Conservation (phyloP, 371 early-diverging fungal genomes). For the Mucor plumbeus region DNA sequence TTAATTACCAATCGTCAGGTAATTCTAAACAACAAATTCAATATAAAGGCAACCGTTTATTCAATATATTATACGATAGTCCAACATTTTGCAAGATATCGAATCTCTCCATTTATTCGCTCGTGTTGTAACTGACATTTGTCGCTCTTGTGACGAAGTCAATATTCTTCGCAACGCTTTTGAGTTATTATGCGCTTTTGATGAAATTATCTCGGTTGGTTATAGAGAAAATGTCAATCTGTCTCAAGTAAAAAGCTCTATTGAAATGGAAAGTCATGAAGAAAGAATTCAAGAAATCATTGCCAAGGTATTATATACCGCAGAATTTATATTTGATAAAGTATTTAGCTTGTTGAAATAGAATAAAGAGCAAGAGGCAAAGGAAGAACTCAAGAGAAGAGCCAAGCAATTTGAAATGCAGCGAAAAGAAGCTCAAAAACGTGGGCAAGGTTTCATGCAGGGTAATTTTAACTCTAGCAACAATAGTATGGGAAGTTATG, state of each 20-base stretch:
- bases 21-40: constrained; percentile 1
- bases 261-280: constrained; percentile 96
- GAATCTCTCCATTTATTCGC: constrained; percentile 93
- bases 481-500: constrained; percentile 26
- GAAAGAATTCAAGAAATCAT: constrained; percentile 96
- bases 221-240: constrained; percentile 86
- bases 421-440: constrained; percentile 81
- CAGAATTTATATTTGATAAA: background rate
- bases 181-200: constrained; percentile 92
- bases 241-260: constrained; percentile 88
- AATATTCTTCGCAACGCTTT: constrained; percentile 83
- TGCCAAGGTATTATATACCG: constrained; percentile 63
- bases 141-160: constrained; percentile 80
- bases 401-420: constrained; percentile 92
- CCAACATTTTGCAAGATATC: constrained; percentile 92
- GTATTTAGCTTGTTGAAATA: constrained; percentile 24
- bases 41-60: no score
- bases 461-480: constrained; percentile 52
- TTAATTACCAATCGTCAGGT: constrained; percentile 82
- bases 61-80: constrained; percentile 31
- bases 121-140: constrained; percentile 90
- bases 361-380: constrained; percentile 97
- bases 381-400: constrained; percentile 91
- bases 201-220: constrained; percentile 93
- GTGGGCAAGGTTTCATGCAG: constrained; percentile 66